These are phyloP conservation scores for Neohortaea acidophila DNA, from an alignment of 495 filamentous ascomycete species.

Conservation along the genomic window DNA sequence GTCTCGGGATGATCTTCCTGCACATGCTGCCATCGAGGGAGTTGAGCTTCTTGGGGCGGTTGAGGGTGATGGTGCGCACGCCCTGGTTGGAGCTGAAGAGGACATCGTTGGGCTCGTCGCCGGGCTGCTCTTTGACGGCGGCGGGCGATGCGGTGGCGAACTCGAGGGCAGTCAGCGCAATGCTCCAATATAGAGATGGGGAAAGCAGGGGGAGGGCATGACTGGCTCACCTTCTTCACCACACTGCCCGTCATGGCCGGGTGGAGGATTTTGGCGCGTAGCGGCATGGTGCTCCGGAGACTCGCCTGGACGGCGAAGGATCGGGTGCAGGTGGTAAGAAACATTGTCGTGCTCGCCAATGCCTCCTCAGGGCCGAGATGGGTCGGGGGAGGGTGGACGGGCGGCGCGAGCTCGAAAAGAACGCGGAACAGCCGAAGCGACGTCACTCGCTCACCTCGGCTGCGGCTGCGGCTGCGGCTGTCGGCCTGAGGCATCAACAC, in stretches of 20 bases:
- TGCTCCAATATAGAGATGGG: too few species aligned
- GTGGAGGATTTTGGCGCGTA: conserved; percentile 67
- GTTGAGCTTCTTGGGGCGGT: conserved; percentile 80
- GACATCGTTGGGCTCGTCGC: conserved; percentile 78
- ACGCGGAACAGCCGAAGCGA: too few species aligned
- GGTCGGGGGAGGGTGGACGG: too few species aligned
- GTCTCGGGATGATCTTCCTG: conserved; percentile 70
- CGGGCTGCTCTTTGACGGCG: conserved; percentile 21
- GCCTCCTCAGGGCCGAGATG: too few species aligned
- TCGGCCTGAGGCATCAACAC: too few species aligned
- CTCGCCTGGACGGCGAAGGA: conserved; percentile 32
- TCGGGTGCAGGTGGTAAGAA: conserved; percentile 35
- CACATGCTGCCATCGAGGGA: conserved; percentile 87
- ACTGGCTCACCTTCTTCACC: too few species aligned
- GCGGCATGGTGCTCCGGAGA: conserved; percentile 51
- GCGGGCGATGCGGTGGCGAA: conserved; percentile 3
- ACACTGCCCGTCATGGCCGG: conserved; percentile 42
- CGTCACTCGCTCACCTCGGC: too few species aligned
- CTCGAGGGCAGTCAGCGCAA: too few species aligned
- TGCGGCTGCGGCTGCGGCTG: too few species aligned
- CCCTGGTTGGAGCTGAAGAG: conserved; percentile 78
- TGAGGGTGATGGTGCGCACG: conserved; percentile 82
- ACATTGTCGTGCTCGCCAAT: conserved; percentile 28
- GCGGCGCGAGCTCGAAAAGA: too few species aligned
- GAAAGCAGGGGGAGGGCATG: too few species aligned